A percentile compares a stretch with the other conserved stretches of the same genome.
Conservation (phyloP, 352 stramenopile genomes). For the Phytopythium delawarense region DNA sequence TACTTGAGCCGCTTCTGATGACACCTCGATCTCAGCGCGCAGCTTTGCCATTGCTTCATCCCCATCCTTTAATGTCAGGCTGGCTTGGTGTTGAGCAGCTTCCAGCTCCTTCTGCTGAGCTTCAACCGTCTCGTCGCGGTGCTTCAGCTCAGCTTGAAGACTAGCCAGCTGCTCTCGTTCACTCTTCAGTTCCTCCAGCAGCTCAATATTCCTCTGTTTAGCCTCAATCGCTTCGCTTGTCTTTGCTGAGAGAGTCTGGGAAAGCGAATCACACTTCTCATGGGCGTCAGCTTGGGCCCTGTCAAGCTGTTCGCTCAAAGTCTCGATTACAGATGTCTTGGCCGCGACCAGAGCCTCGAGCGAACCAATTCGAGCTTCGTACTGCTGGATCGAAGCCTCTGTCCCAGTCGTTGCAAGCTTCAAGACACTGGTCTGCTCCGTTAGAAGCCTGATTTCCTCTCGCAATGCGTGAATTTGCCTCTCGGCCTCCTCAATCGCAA, state of each 20-base stretch:
- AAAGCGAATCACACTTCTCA: not conserved
- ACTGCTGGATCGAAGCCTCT: not conserved
- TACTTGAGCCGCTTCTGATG: not conserved
- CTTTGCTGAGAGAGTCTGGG: not conserved
- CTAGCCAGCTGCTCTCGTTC: not conserved
- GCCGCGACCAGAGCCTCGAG: not conserved
- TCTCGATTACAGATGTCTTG: not conserved
- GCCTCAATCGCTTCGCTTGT: not conserved
- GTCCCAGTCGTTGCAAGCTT: not conserved
- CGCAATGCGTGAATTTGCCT: not conserved
- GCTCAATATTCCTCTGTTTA: not conserved
- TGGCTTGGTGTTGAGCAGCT: not conserved
- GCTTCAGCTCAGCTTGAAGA: slow-evolving; percentile 3
- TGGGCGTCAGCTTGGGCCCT: not conserved
- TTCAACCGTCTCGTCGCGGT: slow-evolving; percentile 5
- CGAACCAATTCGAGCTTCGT: not conserved
- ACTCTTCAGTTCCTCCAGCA: slow-evolving; percentile 9
- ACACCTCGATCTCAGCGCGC: not conserved
- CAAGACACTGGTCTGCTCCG: not conserved
- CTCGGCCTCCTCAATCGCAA: not conserved
- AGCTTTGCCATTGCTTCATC: not conserved
- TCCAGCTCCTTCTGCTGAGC: not conserved
- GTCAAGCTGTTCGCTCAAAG: not conserved
- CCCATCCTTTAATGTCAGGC: not conserved
- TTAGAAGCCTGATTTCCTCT: not conserved